Conservation (phyloP, 306 rosid species). For the Vigna reflexopilosa region DNA sequence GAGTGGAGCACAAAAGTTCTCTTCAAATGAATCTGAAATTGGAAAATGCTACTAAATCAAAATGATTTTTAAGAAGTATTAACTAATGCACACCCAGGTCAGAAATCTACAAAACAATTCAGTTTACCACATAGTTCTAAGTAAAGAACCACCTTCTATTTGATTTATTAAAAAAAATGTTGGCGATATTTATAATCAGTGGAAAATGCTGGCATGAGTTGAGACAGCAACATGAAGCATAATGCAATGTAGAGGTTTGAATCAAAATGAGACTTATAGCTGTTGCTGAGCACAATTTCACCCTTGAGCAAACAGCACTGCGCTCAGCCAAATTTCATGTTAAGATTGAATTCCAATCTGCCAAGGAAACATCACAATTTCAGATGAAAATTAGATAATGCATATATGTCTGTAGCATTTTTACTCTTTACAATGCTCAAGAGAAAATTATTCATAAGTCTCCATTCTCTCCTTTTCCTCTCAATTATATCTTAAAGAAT, state of each 20-base stretch:
- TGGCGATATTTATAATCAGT: conserved; percentile 43
- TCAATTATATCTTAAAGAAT: not conserved
- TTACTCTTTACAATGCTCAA: not conserved
- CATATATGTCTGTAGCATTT: not conserved
- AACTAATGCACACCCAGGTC: conserved; percentile 51
- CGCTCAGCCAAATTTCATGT: conserved; percentile 43
- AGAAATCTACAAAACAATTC: conserved; percentile 48
- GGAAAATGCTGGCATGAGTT: conserved; percentile 37
- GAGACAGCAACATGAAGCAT: conserved; percentile 40
- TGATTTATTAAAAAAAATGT: conserved; percentile 41
- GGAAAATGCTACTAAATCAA: conserved; percentile 2
- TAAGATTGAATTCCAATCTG: conserved; percentile 50
- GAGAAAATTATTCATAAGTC: not conserved
- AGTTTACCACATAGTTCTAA: conserved; percentile 13
- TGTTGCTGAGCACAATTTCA: conserved; percentile 43
- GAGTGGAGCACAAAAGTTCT: no score
- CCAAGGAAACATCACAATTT: conserved; percentile 41
- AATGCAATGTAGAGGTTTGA: not conserved
- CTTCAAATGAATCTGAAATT: no score
- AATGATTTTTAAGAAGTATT: conserved; percentile 40
- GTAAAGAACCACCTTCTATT: conserved; percentile 35
- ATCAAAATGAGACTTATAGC: conserved; percentile 36
- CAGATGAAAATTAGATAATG: conserved; percentile 9
- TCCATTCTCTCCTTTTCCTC: not conserved
- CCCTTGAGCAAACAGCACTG: conserved; percentile 24